These are phyloP conservation scores for Cutaneotrichosporon arboriforme DNA, from an alignment of 1,284 basidiomycete genomes.

Conservation along the genomic window DNA sequence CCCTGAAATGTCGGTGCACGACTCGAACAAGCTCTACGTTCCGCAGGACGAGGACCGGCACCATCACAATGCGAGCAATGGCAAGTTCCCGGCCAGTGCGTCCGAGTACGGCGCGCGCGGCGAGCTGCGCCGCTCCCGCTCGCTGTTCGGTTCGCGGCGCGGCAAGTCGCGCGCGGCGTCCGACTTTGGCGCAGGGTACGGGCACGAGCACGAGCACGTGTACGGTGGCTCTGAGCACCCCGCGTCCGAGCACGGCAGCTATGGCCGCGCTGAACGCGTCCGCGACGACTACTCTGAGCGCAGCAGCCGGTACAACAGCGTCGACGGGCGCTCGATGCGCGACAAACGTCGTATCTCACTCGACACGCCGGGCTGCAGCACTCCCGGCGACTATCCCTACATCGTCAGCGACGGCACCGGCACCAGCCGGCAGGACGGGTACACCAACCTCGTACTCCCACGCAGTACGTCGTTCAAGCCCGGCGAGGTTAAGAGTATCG, in stretches of 20 bases:
- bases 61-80: too few species aligned
- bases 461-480: slow-evolving; percentile 52
- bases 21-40: slow-evolving; percentile 22
- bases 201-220: background rate
- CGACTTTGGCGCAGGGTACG: background rate
- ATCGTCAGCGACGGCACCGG: slow-evolving; percentile 36
- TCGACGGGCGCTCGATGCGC: background rate
- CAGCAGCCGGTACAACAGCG: background rate
- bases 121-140: background rate
- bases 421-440: slow-evolving; percentile 9
- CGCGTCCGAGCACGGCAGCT: background rate
- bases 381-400: slow-evolving; percentile 8
- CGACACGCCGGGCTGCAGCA: background rate
- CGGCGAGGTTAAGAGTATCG: slow-evolving; percentile 37
- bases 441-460: slow-evolving; percentile 60
- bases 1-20: slow-evolving; percentile 40
- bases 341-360: slow-evolving; percentile 1
- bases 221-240: too few species aligned
- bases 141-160: background rate
- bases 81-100: background rate
- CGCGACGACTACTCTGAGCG: too few species aligned
- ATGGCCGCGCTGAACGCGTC: too few species aligned
- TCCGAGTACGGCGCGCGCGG: background rate
- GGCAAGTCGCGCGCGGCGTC: background rate
- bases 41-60: slow-evolving; percentile 2